phyloP scores from a whole-genome alignment of 1,284 basidiomycete species.

The Austroboletus novae-zelandiae region DNA sequence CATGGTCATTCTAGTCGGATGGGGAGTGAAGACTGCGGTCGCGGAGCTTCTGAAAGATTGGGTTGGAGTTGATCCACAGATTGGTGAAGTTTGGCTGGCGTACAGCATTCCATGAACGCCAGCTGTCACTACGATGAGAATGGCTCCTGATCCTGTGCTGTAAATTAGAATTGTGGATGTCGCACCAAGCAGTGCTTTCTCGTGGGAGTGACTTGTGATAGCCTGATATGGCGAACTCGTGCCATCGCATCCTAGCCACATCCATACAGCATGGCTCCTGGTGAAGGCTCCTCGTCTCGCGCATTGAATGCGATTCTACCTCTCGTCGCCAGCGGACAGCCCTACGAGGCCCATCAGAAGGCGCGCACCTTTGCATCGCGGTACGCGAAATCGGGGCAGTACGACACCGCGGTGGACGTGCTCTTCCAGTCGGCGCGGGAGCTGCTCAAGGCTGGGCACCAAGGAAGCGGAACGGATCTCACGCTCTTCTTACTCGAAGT shows the following conservation, averaged over 20 bases:
- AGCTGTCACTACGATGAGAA: neutral
- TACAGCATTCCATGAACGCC: conserved; percentile 67
- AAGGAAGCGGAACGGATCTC: conserved; percentile 87
- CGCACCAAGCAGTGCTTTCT: too few relatives aligned
- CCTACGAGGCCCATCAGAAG: conserved; percentile 94
- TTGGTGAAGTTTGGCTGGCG: conserved; percentile 64
- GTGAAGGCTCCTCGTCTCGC: conserved; percentile 48
- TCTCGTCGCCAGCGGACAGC: conserved; percentile 62
- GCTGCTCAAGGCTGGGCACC: conserved; percentile 81
- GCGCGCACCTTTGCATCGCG: conserved; percentile 90
- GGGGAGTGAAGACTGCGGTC: conserved; percentile 68
- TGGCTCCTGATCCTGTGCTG: neutral
- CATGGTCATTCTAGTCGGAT: conserved; percentile 73
- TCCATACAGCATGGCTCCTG: conserved; percentile 25
- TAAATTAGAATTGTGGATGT: neutral
- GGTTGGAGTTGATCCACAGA: conserved; percentile 54
- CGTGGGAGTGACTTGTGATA: conserved; percentile 24
- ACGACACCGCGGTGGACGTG: conserved; percentile 83
- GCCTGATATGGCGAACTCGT: conserved; percentile 3
- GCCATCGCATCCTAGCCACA: conserved; percentile 1
- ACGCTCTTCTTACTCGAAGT: conserved; percentile 75
- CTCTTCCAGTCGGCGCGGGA: conserved; percentile 84
- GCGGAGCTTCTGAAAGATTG: conserved; percentile 60
- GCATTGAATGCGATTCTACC: conserved; percentile 77
- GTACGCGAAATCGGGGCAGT: conserved; percentile 75